Base-by-base conservation (phyloP, 1,284 basidiomycete species). In the Irpex sp. region DNA sequence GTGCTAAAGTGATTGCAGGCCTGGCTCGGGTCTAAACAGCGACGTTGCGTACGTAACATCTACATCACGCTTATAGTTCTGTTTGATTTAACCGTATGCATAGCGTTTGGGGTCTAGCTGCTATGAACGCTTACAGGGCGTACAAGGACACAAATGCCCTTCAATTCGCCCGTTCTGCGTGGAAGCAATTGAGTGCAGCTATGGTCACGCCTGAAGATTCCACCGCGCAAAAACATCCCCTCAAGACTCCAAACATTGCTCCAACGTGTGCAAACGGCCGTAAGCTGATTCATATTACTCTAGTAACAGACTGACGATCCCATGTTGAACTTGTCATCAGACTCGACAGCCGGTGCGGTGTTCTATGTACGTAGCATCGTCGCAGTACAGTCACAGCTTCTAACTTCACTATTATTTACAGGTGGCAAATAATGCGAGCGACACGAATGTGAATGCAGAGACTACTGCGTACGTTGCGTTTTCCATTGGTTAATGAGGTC, bases 301-400 rank as follows among this genome's bases (percentile, higher is more conserved):
- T 44, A 22, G 20, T 69, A 42, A n/a, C 20, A 27, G 10, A n/a
- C 67, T 18, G 60, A 69, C 38, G 56, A 67, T n/a, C 42, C 62
- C n/a, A 24, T 15, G 49, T 54, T 54, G 6, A 54, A 54, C 15
- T n/a, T 54, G 1, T 38, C 18, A 10, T 13, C 44, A 71, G 70
- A n/a, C 20, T 64, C 70, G 11, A 68, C 49, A 9, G 70, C 58
- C 13, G 70, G 70, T 7, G 70, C 58, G 18, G 60, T 68, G 27
- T 69, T 71, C 49, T 56, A 42, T 18, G 70, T 71, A 58, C 42
- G 67, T 68, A 32, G 43, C n/a, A 15, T 24, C 11, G 11, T 24
- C 15, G 13, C 42, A 13, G n/a, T 38, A n/a, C n/a, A 65, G 10
- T 54, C 49, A 15, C 49, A n/a, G n/a, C n/a, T 13, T 15, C 15